These are phyloP conservation scores for Vicia villosa DNA, from an alignment of 306 rosid genomes.

Conservation along the genomic window DNA sequence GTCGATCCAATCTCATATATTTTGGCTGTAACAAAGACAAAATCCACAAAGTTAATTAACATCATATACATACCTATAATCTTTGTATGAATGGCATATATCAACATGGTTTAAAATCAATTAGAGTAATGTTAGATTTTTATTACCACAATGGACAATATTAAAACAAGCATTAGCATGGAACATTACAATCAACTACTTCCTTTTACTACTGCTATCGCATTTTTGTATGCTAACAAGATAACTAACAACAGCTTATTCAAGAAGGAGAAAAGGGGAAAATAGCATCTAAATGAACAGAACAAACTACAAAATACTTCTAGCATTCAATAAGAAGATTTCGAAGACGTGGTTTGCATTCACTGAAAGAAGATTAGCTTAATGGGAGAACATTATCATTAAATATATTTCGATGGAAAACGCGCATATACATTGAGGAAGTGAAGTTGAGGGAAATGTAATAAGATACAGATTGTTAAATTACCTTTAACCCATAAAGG, in stretches of 20 bases:
- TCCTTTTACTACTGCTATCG: no score
- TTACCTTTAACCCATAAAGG: conserved; percentile 99
- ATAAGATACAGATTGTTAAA: not conserved
- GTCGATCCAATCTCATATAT: conserved; percentile 94
- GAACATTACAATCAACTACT: conserved; percentile 20
- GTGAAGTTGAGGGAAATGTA: not conserved
- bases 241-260: not conserved
- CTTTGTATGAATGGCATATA: not conserved
- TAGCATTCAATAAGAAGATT: conserved; percentile 11
- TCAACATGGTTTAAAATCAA: not conserved
- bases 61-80: not conserved
- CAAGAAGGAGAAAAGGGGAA: not conserved
- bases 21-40: conserved; percentile 56
- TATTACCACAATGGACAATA: not conserved
- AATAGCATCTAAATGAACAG: conserved; percentile 4
- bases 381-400: no score
- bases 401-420: no score
- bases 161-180: conserved; percentile 19
- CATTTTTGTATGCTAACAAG: no score
- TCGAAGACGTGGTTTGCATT: not conserved
- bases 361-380: not conserved
- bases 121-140: not conserved
- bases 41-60: conserved; percentile 6
- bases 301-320: conserved; percentile 6
- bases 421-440: not conserved